These are phyloP conservation scores for Madurella fahalii DNA, from an alignment of 2,329 filamentous ascomycete species.

Conservation along the genomic window DNA sequence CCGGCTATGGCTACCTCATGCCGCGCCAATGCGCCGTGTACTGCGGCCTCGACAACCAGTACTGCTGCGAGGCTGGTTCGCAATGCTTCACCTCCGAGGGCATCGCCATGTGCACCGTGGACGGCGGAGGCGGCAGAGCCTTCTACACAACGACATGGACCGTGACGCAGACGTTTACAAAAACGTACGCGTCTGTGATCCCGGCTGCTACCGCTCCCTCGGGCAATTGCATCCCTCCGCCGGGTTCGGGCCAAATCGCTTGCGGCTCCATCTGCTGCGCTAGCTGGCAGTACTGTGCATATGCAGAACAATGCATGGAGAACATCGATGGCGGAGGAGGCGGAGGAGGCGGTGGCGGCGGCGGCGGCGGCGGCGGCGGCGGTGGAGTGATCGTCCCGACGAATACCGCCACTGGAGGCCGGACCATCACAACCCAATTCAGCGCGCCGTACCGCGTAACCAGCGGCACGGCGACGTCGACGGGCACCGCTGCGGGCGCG, in stretches of 20 bases:
- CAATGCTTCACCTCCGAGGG: conserved; percentile 49
- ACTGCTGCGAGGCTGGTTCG: conserved; percentile 50
- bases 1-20: conserved; percentile 49
- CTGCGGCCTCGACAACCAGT: conserved; percentile 53
- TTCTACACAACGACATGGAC: conserved; percentile 58
- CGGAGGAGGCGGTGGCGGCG: conserved; percentile 22
- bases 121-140: conserved; percentile 28
- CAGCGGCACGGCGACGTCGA: conserved; percentile 51
- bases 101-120: conserved; percentile 47
- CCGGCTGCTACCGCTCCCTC: conserved; percentile 41
- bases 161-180: conserved; percentile 56
- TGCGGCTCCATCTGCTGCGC: conserved; percentile 71
- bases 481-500: conserved; percentile 44
- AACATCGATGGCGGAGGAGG: conserved; percentile 35
- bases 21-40: conserved; percentile 46
- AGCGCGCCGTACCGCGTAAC: conserved; percentile 49
- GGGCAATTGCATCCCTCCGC: conserved; percentile 46
- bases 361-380: no score
- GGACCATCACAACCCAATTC: conserved; percentile 52
- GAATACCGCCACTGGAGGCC: conserved; percentile 41
- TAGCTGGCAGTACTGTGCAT: conserved; percentile 63
- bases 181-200: conserved; percentile 51
- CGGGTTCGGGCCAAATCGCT: conserved; percentile 50
- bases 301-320: conserved; percentile 53
- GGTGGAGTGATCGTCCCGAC: conserved; percentile 13